These are phyloP conservation scores for Wickerhamomyces hampshirensis DNA, from an alignment of 805 yeast species.

Conservation along the genomic window DNA sequence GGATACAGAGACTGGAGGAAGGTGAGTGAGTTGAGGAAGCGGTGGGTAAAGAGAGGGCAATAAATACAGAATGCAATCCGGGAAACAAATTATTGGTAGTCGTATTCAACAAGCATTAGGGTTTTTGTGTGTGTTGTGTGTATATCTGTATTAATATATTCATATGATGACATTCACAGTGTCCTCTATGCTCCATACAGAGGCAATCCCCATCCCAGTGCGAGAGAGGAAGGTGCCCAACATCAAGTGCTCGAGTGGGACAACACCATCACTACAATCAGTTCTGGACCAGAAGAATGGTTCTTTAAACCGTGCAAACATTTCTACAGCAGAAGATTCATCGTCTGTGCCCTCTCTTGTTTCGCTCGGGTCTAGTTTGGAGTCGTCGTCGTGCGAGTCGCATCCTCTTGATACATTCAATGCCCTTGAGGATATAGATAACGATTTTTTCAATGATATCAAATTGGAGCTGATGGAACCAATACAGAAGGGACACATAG, in stretches of 20 bases:
- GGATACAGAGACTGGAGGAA: no score
- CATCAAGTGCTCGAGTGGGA: conserved; percentile 6
- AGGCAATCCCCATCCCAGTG: conserved; percentile 21
- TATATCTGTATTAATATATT: no score
- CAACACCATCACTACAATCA: conserved; percentile 23
- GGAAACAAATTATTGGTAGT: no score
- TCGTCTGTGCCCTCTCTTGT: conserved; percentile 13
- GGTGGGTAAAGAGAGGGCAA: conserved; percentile 1
- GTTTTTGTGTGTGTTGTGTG: no score
- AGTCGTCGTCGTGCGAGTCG: conserved; percentile 12
- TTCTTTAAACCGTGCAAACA: conserved; percentile 9
- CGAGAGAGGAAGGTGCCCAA: conserved; percentile 1
- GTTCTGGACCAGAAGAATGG: conserved; percentile 20
- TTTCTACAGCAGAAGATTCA: conserved; percentile 5
- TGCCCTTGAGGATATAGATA: conserved; percentile 20
- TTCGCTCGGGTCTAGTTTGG: conserved; percentile 10
- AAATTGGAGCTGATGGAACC: conserved; percentile 5
- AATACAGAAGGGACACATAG: background rate
- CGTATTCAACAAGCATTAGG: no score
- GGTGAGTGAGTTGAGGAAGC: background rate
- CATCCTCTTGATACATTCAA: conserved; percentile 19
- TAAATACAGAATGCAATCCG: background rate
- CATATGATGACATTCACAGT: conserved; percentile 5
- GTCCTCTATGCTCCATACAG: background rate
- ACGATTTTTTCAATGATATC: conserved; percentile 15